Evolutionary conservation across 2,329 filamentous ascomycete genomes (phyloP).

Genomic region (Elsinoe fawcettii): DNA sequence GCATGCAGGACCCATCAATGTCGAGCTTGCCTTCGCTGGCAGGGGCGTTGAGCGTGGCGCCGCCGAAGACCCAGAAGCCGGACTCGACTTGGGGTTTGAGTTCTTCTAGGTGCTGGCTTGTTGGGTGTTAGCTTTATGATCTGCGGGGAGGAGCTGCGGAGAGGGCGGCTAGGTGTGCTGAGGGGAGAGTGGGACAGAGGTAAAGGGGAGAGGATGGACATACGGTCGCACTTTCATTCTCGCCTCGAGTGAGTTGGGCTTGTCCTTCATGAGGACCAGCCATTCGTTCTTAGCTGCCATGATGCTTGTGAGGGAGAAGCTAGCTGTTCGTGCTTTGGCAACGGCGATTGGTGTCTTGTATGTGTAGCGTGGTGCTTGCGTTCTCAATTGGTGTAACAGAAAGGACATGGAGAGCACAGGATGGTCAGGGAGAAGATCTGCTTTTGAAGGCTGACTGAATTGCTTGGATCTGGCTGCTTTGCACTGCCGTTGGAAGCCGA

Average conservation of each 20-base stretch:
- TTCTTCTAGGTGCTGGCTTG: constrained; percentile 48
- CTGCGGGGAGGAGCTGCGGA: constrained; percentile 4
- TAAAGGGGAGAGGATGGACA: constrained; percentile 13
- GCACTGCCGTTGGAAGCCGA: neutral
- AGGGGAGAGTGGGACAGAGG: too few relatives aligned
- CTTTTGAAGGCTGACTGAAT: neutral
- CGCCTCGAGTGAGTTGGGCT: constrained; percentile 34
- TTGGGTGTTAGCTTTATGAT: neutral
- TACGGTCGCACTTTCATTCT: constrained; percentile 37
- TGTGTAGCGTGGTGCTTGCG: neutral
- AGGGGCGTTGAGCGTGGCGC: constrained; percentile 59
- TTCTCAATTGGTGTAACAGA: constrained; percentile 1
- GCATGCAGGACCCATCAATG: constrained; percentile 66
- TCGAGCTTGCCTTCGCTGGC: constrained; percentile 56
- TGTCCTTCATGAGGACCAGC: constrained; percentile 44
- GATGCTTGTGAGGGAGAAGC: constrained; percentile 17
- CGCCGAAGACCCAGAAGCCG: constrained; percentile 58
- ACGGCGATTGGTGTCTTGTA: constrained; percentile 1
- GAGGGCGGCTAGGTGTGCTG: too few relatives aligned
- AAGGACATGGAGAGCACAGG: neutral
- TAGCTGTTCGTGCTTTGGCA: neutral
- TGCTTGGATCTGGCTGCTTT: neutral
- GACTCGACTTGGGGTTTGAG: constrained; percentile 46
- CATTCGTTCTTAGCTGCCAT: constrained; percentile 39
- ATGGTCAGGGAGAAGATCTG: neutral